Conservation (phyloP, 2,329 filamentous ascomycete species). For the Geosmithia flava region DNA sequence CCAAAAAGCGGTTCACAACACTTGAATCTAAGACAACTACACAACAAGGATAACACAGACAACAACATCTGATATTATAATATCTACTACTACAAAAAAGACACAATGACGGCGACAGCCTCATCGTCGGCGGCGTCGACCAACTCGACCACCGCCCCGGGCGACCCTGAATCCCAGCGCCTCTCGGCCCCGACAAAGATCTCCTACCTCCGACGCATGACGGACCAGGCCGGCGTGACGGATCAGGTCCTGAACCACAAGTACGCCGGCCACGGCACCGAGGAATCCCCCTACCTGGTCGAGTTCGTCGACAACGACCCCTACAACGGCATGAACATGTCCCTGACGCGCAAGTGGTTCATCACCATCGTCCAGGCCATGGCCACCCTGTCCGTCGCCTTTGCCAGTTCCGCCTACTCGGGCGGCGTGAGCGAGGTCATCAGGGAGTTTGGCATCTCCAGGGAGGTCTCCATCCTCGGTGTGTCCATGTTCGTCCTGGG, state of each 20-base stretch:
- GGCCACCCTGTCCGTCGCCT: conserved; percentile 56
- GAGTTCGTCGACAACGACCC: conserved; percentile 55
- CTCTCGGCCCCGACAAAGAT: conserved; percentile 6
- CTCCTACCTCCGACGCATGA: conserved; percentile 38
- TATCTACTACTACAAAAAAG: too few species aligned
- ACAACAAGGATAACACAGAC: too few species aligned
- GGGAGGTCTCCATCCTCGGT: conserved; percentile 45
- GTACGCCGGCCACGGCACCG: conserved; percentile 51
- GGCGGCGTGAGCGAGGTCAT: conserved; percentile 43
- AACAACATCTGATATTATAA: too few species aligned
- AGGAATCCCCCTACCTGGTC: conserved; percentile 55
- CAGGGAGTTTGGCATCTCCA: conserved; percentile 35
- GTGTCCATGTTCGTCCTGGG: conserved; percentile 53
- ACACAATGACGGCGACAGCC: neutral
- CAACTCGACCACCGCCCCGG: conserved; percentile 18
- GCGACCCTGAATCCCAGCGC: conserved; percentile 28
- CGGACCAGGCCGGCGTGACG: conserved; percentile 45
- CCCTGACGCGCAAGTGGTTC: conserved; percentile 47
- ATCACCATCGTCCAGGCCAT: conserved; percentile 51
- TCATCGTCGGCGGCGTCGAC: conserved; percentile 2
- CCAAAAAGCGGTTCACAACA: too few species aligned
- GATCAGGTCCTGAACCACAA: conserved; percentile 39
- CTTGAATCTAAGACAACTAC: too few species aligned
- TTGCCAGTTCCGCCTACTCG: conserved; percentile 57
- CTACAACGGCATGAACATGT: conserved; percentile 53